Evolutionary conservation across 1,284 basidiomycete species (phyloP), one percentile per base, ranked within the genome.

Genomic region (Irpex sp.): DNA sequence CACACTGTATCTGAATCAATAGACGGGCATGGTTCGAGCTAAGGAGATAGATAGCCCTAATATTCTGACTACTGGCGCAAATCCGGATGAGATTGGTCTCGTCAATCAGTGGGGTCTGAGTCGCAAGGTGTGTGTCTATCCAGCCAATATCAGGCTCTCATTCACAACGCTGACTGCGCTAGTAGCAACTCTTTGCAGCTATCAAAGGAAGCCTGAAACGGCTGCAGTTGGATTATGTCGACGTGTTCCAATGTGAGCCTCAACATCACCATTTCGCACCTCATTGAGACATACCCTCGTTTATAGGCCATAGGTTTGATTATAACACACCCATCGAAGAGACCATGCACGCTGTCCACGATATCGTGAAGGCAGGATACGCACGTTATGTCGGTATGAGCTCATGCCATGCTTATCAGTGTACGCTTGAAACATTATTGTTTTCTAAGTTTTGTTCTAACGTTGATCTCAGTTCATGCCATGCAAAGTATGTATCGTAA

Each of bases 181-280:
- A n/a, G 2, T 62, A 86, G 85, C 78, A 85, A 45, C 84, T 86
- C 73, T 86, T 86, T 74, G 83, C 82, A 4, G 77, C 82, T 2
- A 82, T 87, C 67, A 81, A 86, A 70, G 78, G 71, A 13, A 84
- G 82, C 22, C 73, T 86, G 49, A 76, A 83, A 73, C 78, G 85
- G 0, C 79, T 86, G 18, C 79, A 81, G 58, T 74, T 85, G 1
- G 85, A 86, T 64, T 85, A 86, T 73, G 79, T 86, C 75, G 85
- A 86, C 68, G 71, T 85, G 4, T 76, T 82, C 4, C 81, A 83
- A 69, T 75, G 72, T 76, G 49, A 44, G 74, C 9, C 1, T 22
- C 13, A 1, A 24, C 15, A 1, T 9, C 15, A 0, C 43, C 7
- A 42, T 32, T 60, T 32, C 6, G 11, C 5, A 20, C 15, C 24